Percentiles rank a stretch among this genome's conserved stretches.
Conservation (phyloP, 2,329 filamentous ascomycete genomes). For the Knufia fluminis region DNA sequence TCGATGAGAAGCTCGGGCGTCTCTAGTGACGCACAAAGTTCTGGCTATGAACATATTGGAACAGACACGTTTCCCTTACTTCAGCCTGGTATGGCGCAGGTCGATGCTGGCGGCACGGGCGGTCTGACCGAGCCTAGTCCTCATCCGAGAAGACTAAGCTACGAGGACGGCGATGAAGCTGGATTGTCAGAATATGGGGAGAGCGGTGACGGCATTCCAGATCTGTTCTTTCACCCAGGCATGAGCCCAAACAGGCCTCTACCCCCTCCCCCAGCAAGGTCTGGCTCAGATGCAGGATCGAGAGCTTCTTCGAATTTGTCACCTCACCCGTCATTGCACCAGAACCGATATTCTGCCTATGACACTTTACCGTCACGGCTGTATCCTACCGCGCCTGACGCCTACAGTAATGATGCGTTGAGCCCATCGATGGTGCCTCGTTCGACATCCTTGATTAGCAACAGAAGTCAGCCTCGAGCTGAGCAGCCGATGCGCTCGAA, state of each 20-base stretch:
- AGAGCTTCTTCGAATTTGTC: conserved; percentile 41
- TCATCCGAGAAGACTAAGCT: conserved; percentile 62
- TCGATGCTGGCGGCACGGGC: conserved; percentile 85
- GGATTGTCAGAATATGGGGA: conserved; percentile 50
- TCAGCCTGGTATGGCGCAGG: conserved; percentile 49
- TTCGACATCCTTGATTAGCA: conserved; percentile 73
- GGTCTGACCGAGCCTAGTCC: conserved; percentile 67
- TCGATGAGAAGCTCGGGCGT: conserved; percentile 23
- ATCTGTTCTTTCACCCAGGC: conserved; percentile 89
- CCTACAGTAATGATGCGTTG: conserved; percentile 40
- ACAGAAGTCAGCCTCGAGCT: conserved; percentile 69
- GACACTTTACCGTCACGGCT: conserved; percentile 30
- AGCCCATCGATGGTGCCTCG: conserved; percentile 48
- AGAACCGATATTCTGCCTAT: conserved; percentile 39
- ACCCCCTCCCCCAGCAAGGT: conserved; percentile 48
- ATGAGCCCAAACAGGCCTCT: conserved; percentile 52
- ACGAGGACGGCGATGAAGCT: conserved; percentile 82
- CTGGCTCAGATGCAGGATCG: conserved; percentile 30
- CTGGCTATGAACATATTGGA: conserved; percentile 32
- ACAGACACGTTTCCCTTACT: conserved; percentile 50
- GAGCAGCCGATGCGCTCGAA: conserved; percentile 81
- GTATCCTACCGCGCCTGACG: conserved; percentile 40
- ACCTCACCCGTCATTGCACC: conserved; percentile 51
- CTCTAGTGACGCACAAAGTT: conserved; percentile 22
- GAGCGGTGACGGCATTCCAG: conserved; percentile 70